phyloP scores from a whole-genome alignment of 148 eudicot species.

The Vaccinium darrowii region DNA sequence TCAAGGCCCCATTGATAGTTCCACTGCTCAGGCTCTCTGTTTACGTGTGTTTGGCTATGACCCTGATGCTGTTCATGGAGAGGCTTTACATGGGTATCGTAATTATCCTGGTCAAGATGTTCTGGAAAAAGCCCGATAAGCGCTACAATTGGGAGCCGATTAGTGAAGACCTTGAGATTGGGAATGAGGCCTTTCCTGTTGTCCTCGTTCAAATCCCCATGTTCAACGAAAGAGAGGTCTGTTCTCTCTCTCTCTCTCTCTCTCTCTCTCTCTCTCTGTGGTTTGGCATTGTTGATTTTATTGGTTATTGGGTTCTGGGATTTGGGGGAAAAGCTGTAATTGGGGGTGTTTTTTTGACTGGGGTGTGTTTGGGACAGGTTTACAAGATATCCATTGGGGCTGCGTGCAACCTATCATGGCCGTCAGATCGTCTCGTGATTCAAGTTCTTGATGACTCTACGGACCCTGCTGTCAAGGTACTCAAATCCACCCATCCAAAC shows the following conservation, averaged over 20 bases:
- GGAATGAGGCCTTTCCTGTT: slow-evolving; percentile 48
- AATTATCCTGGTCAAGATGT: slow-evolving; percentile 63
- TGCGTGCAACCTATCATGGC: slow-evolving; percentile 39
- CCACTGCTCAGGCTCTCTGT: slow-evolving; percentile 56
- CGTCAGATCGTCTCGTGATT: slow-evolving; percentile 29
- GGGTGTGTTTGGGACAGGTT: not conserved
- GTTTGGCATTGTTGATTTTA: not conserved
- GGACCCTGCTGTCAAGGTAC: slow-evolving; percentile 30
- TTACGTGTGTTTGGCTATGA: slow-evolving; percentile 51
- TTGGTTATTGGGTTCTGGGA: not conserved
- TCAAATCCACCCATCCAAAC: not conserved
- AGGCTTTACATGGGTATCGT: slow-evolving; percentile 89
- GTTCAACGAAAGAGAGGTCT: slow-evolving; percentile 70
- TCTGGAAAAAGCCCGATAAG: slow-evolving; percentile 74
- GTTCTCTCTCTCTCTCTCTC: slow-evolving; percentile 4
- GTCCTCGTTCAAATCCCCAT: slow-evolving; percentile 72
- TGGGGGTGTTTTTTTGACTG: not conserved
- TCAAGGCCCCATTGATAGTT: slow-evolving; percentile 66
- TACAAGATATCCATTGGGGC: slow-evolving; percentile 36
- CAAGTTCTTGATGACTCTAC: slow-evolving; percentile 42
- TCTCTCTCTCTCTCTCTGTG: not conserved
- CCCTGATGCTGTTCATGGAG: slow-evolving; percentile 75
- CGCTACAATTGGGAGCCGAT: slow-evolving; percentile 62
- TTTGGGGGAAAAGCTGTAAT: slow-evolving; percentile 8
- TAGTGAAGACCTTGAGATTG: slow-evolving; percentile 55